phyloP scores from a whole-genome alignment of 2,329 filamentous ascomycete species.

The Trichoderma arundinaceum region DNA sequence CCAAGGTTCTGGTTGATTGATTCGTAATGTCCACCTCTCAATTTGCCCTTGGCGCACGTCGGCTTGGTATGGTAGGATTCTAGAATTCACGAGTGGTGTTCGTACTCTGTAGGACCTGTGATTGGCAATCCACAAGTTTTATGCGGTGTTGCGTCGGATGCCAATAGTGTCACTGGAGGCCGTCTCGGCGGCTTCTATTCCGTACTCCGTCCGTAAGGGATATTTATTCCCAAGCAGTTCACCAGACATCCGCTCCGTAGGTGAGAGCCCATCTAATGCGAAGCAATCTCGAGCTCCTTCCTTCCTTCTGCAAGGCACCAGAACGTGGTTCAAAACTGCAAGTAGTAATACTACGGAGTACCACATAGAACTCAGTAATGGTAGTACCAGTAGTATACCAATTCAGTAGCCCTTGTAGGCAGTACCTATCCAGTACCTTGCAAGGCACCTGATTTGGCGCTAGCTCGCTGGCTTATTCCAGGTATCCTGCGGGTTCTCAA shows the following conservation, averaged over 20 bases:
- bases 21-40: slow-evolving; percentile 12
- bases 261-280: not conserved
- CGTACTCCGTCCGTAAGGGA: no score
- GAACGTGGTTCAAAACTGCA: not conserved
- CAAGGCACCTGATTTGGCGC: not conserved
- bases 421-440: slow-evolving; percentile 22
- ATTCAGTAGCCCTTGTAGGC: no score
- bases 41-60: not conserved
- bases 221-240: no score
- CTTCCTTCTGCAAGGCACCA: slow-evolving; percentile 19
- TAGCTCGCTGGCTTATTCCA: slow-evolving; percentile 9
- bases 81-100: not conserved
- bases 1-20: not conserved
- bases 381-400: not conserved
- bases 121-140: not conserved
- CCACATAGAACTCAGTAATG: not conserved
- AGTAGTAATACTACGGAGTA: not conserved
- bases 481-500: slow-evolving; percentile 11
- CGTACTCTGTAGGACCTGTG: not conserved
- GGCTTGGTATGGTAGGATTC: not conserved
- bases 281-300: slow-evolving; percentile 1
- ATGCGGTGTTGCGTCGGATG: not conserved
- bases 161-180: no score
- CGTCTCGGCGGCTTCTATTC: no score
- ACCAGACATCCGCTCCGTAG: not conserved